Conservation (phyloP, 192 early-diverging fungal species). For the Entophlyctis luteolus region DNA sequence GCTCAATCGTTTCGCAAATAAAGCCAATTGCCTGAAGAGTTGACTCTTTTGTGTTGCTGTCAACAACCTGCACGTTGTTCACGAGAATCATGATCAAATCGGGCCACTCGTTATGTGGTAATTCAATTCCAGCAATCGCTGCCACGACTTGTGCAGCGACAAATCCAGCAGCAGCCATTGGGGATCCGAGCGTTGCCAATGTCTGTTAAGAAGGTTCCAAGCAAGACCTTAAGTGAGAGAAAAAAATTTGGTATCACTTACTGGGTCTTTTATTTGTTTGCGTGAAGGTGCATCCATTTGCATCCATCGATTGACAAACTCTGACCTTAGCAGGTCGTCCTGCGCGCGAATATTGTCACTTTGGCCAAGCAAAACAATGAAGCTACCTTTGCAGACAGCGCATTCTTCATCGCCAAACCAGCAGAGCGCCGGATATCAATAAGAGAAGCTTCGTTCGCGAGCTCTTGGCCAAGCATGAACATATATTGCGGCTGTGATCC, state of each 20-base stretch:
- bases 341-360: conserved; percentile 15
- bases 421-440: conserved; percentile 70
- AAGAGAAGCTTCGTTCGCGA: conserved; percentile 69
- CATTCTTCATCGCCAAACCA: conserved; percentile 91
- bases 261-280: conserved; percentile 67
- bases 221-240: neutral
- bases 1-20: conserved; percentile 85
- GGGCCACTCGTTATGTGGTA: conserved; percentile 81
- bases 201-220: conserved; percentile 35
- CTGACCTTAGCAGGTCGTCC: conserved; percentile 36
- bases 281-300: conserved; percentile 64
- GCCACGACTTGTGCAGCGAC: conserved; percentile 76
- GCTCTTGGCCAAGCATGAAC: conserved; percentile 67
- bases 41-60: conserved; percentile 68
- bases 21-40: conserved; percentile 89
- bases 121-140: conserved; percentile 89
- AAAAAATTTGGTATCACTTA: conserved; percentile 30
- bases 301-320: conserved; percentile 40
- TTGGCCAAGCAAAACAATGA: conserved; percentile 12
- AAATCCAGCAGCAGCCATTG: conserved; percentile 53
- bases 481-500: conserved; percentile 47
- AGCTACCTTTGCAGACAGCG: conserved; percentile 77
- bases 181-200: conserved; percentile 51
- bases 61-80: conserved; percentile 62
- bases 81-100: conserved; percentile 81